Evolutionary conservation across 805 yeast genomes (phyloP), one percentile per base, ranked within the genome.

Genomic region (Metschnikowia shivogae): DNA sequence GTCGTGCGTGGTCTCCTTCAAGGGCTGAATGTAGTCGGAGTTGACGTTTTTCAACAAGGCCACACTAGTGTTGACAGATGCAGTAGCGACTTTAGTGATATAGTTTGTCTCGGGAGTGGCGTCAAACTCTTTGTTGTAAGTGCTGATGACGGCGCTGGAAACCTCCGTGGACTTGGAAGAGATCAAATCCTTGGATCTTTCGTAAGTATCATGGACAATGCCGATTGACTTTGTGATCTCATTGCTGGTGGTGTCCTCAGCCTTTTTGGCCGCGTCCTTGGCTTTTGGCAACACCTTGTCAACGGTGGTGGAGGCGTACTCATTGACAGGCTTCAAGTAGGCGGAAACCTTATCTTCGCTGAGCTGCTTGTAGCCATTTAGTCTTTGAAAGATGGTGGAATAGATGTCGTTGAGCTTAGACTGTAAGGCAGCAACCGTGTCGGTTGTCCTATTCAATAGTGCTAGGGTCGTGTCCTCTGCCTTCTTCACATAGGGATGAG

Each of bases 1-100:
- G 43, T 55, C 68, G 46, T 65, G 66, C 34, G 75, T 68, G 53
- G 68, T 67, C 36, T 58, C 54, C 53, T 63, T 65, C 53, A 69
- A 62, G 27, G 75, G 75, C 51, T 63, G 65, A 40, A 71, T 59
- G 57, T 61, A 68, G 35, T 61, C 64, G 31, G 63, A 57, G 52
- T 68, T 66, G 45, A 70, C 60, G 46, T 54, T 56, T 50, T 59
- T 61, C 45, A 66, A 54, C 43, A 67, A 60, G 28, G 61, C 56
- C 13, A 61, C 54, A 11, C 68, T 68, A 34, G 72, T 65, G 50
- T 59, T 65, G 49, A 61, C 60, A 4, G 68, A 57, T 14, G 72
- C 73, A 36, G 62, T 48, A 36, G 65, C 62, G 37, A 63, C 64
- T 57, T 66, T 65, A 45, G 58, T 55, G 46, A 63, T 55, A 46